phyloP scores from a whole-genome alignment of 352 stramenopile genomes.

The Elongisporangium prolatum region DNA sequence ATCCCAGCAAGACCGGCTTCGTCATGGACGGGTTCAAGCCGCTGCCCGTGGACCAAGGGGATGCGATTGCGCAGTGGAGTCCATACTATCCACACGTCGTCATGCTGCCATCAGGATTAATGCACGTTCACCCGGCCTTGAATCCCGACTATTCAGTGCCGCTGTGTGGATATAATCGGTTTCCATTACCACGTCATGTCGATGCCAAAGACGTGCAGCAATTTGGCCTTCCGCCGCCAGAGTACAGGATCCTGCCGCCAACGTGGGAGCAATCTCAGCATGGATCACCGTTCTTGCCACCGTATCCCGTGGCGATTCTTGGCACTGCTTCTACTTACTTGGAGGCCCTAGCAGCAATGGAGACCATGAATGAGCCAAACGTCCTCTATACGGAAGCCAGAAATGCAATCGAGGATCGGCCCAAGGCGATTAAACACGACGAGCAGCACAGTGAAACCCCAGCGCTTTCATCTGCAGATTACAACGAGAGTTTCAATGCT shows the following conservation, averaged over 20 bases:
- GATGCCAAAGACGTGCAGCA: not conserved
- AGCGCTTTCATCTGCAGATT: not conserved
- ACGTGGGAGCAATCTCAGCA: constrained; percentile 50
- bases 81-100: constrained; percentile 53
- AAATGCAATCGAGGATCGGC: not conserved
- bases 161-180: constrained; percentile 43
- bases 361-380: not conserved
- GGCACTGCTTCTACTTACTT: not conserved
- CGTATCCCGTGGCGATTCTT: constrained; percentile 50
- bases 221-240: constrained; percentile 2
- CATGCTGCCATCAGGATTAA: constrained; percentile 49
- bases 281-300: constrained; percentile 49
- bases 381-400: not conserved
- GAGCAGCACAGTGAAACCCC: not conserved
- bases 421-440: not conserved
- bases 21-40: constrained; percentile 43
- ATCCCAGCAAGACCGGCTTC: constrained; percentile 37
- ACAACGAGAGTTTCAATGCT: not conserved
- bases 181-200: constrained; percentile 22
- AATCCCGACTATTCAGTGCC: constrained; percentile 4
- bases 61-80: constrained; percentile 19
- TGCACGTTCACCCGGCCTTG: constrained; percentile 27
- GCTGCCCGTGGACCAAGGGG: constrained; percentile 16
- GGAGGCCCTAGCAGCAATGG: not conserved
- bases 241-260: constrained; percentile 37